Evolutionary conservation across 176 grass and related monocot genomes (phyloP), one percentile per base, ranked within the genome.

Genomic region (Guadua angustifolia): DNA sequence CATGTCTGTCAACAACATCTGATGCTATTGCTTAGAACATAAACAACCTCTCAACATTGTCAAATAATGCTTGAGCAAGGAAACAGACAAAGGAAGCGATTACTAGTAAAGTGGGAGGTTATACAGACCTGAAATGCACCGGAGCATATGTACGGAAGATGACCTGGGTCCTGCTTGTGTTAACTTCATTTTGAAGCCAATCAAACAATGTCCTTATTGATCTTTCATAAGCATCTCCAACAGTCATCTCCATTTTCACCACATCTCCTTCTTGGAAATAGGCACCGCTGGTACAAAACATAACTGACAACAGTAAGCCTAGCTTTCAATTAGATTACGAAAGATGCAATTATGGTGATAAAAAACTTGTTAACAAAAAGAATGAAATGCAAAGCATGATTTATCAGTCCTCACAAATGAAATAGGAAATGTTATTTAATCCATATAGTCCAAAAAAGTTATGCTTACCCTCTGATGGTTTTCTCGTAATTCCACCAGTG

Each of bases 401-500:
- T 14, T 66, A 15, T 64, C 9, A 7, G 44, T 49, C 74, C 24
- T 57, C 18, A 71, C 6, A 53, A 44, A n/a, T 69, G 13, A 44
- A 43, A 66, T 32, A 58, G 38, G 64, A 57, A 13, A 77, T 57
- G 39, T 36, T 68, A 69, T 5, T 68, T 16, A 58, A 33, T 66
- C 33, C 70, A 88, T 78, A 39, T 17, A 52, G 46, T 36, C 26
- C 55, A 71, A 65, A 26, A 51, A 38, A 55, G 2, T 60, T 46
- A 68, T 49, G 46, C 66, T 94, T 82, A 94, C 95, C 86, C 85
- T 82, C 88, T 74, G 49, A 94, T 90, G 47, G 92, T 98, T 83
- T 98, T 95, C 72, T 86, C 92, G 36, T 98, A 80, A 71, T 86
- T 95, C 95, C 95, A 98, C 92, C 95, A 98, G 73, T 98, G 95